phyloP scores from a whole-genome alignment of 306 rosid genomes.

The Vigna mungo region DNA sequence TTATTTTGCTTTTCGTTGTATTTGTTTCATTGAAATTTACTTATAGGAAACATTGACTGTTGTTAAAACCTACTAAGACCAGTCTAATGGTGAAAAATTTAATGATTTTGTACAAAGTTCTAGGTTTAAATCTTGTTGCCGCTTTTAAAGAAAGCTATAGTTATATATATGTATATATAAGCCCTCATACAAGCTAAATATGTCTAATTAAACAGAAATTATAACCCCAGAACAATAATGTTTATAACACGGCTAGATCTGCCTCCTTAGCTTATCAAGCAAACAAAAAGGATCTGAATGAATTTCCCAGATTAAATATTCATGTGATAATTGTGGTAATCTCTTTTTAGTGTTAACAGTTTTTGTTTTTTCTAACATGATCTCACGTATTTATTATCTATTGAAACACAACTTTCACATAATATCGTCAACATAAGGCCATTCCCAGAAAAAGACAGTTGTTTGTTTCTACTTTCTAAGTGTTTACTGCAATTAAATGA shows the following conservation, averaged over 20 bases:
- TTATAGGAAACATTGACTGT: neutral
- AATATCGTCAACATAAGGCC: neutral
- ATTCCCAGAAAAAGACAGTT: neutral
- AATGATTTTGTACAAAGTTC: too few relatives aligned
- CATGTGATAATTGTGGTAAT: neutral
- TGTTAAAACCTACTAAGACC: neutral
- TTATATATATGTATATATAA: neutral
- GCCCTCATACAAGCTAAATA: neutral
- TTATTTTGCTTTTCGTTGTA: neutral
- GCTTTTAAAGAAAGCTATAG: too few relatives aligned
- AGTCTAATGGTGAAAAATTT: too few relatives aligned
- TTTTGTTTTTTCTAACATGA: neutral
- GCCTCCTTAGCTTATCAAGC: neutral
- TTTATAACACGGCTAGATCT: neutral
- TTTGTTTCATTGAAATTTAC: neutral
- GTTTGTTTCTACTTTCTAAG: neutral
- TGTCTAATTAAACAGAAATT: slow-evolving; percentile 8
- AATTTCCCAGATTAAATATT: neutral
- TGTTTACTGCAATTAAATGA: neutral
- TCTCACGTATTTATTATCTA: neutral
- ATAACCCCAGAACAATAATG: neutral
- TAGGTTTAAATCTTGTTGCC: too few relatives aligned
- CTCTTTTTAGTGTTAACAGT: neutral
- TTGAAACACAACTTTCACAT: neutral
- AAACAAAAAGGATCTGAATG: neutral